A percentile compares a stretch with the other conserved stretches of the same genome.
Conservation (phyloP, 2,329 filamentous ascomycete species). For the Xylariaceae sp. region DNA sequence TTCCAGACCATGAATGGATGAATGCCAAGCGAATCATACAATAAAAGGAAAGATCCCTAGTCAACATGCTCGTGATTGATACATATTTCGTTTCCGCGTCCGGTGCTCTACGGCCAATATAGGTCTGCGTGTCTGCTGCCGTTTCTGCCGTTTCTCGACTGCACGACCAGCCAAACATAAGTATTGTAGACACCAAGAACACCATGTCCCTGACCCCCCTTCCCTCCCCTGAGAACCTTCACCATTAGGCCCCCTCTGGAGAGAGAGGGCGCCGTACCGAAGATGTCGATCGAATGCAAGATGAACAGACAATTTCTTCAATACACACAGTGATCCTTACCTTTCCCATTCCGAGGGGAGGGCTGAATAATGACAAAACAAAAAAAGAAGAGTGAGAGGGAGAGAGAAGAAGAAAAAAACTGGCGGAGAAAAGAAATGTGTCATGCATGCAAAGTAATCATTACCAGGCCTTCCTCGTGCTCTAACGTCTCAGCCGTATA, state of each 20-base stretch:
- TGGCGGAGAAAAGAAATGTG: constrained; percentile 10
- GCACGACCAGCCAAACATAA: constrained; percentile 7
- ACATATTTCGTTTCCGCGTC: constrained; percentile 14
- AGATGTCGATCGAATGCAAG: constrained; percentile 28
- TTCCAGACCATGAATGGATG: constrained; percentile 35
- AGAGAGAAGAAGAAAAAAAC: too few species aligned
- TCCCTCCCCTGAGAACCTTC: neutral
- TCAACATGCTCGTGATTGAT: constrained; percentile 27
- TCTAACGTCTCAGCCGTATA: neutral
- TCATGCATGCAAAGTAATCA: constrained; percentile 34
- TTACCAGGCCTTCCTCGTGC: constrained; percentile 16
- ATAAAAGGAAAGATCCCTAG: constrained; percentile 28
- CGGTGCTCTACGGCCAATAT: constrained; percentile 2
- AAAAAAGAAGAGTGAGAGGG: constrained; percentile 15
- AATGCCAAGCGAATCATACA: constrained; percentile 30
- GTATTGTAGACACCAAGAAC: neutral
- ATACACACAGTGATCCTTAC: constrained; percentile 2
- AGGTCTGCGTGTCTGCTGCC: neutral
- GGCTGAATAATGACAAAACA: constrained; percentile 14
- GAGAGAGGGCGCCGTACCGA: constrained; percentile 23
- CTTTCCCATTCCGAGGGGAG: constrained; percentile 12
- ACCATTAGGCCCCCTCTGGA: constrained; percentile 2
- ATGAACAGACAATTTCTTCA: constrained; percentile 9
- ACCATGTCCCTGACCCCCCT: neutral
- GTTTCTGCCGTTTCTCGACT: neutral